A percentile compares a stretch with the other conserved stretches of the same genome.
Conservation (phyloP, 2,329 filamentous ascomycete genomes). For the Cladosporium sp. region DNA sequence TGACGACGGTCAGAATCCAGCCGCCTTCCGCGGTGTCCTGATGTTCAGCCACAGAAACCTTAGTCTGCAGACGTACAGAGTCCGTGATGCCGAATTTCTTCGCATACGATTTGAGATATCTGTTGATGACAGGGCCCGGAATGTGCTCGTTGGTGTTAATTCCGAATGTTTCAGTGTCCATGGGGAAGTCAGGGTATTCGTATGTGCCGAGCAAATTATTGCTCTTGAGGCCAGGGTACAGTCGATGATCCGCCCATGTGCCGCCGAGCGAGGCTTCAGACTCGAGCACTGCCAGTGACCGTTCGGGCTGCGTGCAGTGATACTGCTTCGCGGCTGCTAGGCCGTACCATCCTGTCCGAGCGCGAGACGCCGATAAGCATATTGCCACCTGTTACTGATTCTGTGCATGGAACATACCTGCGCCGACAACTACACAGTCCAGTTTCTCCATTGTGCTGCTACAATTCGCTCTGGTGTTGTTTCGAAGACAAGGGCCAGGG, state of each 20-base stretch:
- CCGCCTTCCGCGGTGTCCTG: constrained; percentile 37
- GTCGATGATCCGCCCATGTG: constrained; percentile 63
- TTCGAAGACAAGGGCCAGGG: background rate
- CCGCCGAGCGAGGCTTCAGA: constrained; percentile 51
- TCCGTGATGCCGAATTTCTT: constrained; percentile 49
- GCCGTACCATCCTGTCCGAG: constrained; percentile 11
- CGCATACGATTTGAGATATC: constrained; percentile 55
- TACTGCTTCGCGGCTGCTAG: constrained; percentile 11
- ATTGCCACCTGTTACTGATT: background rate
- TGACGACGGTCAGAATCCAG: constrained; percentile 12
- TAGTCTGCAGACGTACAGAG: constrained; percentile 49
- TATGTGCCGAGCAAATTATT: constrained; percentile 73
- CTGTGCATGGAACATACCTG: background rate
- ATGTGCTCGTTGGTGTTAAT: constrained; percentile 55
- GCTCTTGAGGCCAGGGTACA: constrained; percentile 66
- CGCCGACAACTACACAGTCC: constrained; percentile 10
- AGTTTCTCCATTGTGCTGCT: constrained; percentile 2
- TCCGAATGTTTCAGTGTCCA: constrained; percentile 45
- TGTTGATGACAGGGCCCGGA: constrained; percentile 52
- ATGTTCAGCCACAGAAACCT: constrained; percentile 38
- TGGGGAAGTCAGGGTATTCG: constrained; percentile 72
- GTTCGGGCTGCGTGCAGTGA: constrained; percentile 7
- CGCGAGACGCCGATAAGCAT: background rate
- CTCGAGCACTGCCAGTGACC: constrained; percentile 36
- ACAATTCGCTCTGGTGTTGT: background rate